Evolutionary conservation across 371 early-diverging fungal genomes (phyloP), one percentile per base, ranked within the genome.

Genomic region (Mucor sp.): DNA sequence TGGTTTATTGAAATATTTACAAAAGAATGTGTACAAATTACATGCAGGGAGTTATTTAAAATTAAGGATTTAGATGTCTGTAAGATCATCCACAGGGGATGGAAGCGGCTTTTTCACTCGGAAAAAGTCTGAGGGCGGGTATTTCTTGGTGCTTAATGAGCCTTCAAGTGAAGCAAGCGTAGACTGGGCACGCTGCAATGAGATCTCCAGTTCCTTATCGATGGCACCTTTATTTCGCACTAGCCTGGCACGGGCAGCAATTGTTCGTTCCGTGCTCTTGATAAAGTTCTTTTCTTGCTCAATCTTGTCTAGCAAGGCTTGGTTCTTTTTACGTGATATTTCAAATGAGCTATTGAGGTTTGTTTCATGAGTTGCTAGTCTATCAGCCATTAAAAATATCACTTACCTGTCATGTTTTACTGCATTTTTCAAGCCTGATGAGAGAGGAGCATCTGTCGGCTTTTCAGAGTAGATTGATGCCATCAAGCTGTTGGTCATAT

Each of bases 271-370:
- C 7, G 72, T 68, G 19, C 72, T 72, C 0, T 48, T 28, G 4
- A 72, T 72, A n/a, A 65, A 68, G 32, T 35, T 68, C 27, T 68
- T 47, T 50, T 68, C 72, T 23, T 30, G 53, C 30, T 56, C 32
- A n/a, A 71, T 71, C 32, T 63, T 56, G 35, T 48, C 25, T 25
- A 65, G 9, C 11, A 65, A 53, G 15, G 14, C 27, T 53, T 53
- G 23, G 27, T 53, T 27, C 27, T 53, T 23, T 25, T 53, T 53
- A 2, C 23, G 7, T 4, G 23, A 25, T 5, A 14, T 3, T 23
- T 53, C 53, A 53, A 53, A 27, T 15, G 53, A 11, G 14, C 53
- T 53, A 53, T 53, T 9, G 7, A 17, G 11, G 17, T 5, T 4
- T 1, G 17, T 41, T 41, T 1, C 3, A 41, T 41, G 17, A 41